phyloP scores from a whole-genome alignment of 2,329 filamentous ascomycete genomes.

The Aspergillus sp. region DNA sequence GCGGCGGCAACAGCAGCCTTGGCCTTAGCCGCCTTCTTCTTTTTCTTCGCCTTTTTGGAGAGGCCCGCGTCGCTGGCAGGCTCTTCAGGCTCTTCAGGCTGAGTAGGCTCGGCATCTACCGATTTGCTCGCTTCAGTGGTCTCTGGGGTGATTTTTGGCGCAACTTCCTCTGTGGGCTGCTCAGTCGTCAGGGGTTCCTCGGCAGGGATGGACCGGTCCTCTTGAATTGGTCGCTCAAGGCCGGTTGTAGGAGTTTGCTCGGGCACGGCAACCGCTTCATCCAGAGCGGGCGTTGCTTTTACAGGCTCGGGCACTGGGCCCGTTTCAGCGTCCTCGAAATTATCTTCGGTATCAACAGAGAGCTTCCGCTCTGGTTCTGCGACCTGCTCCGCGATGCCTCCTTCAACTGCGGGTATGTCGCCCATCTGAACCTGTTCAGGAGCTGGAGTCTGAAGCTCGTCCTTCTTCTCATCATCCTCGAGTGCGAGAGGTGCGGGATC shows the following conservation, averaged over 20 bases:
- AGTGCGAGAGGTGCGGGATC: background rate
- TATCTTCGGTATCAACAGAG: background rate
- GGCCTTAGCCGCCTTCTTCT: slow-evolving; percentile 19
- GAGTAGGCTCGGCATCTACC: background rate
- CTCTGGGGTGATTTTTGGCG: background rate
- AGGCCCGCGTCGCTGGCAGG: slow-evolving; percentile 6
- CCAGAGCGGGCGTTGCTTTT: background rate
- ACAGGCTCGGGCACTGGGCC: background rate
- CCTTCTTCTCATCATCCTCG: background rate
- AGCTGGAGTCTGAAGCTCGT: background rate
- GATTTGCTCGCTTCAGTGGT: background rate
- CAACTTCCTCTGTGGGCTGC: background rate
- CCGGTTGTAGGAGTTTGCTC: background rate
- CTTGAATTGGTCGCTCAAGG: background rate
- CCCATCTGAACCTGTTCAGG: background rate
- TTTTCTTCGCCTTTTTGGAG: slow-evolving; percentile 28
- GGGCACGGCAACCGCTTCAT: background rate
- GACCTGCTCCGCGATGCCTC: background rate
- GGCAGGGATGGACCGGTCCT: background rate
- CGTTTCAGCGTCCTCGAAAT: background rate
- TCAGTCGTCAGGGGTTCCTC: background rate
- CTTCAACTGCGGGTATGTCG: background rate
- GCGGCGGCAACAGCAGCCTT: slow-evolving; percentile 1
- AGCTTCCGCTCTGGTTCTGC: background rate
- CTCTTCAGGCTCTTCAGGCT: slow-evolving; percentile 12